These are phyloP conservation scores for Russula griseocarnosa DNA, from an alignment of 768 basidiomycete species.

Conservation along the genomic window DNA sequence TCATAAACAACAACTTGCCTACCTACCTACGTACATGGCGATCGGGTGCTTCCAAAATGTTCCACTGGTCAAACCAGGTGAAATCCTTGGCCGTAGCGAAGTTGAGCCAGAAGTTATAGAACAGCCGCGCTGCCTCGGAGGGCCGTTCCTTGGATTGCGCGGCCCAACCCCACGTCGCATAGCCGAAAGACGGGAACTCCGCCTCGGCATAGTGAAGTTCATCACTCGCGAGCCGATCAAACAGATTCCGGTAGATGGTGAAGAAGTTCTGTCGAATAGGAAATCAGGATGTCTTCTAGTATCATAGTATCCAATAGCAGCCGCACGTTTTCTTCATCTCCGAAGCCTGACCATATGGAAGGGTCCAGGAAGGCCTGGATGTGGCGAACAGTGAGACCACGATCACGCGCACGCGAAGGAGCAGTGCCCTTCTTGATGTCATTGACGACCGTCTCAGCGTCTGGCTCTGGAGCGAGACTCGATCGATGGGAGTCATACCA, in stretches of 20 bases:
- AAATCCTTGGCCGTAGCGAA: constrained; percentile 89
- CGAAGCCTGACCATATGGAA: constrained; percentile 59
- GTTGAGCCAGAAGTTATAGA: constrained; percentile 84
- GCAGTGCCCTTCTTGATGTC: constrained; percentile 71
- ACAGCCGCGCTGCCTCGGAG: constrained; percentile 56
- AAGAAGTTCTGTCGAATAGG: constrained; percentile 71
- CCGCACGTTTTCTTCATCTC: constrained; percentile 58
- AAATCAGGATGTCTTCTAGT: constrained; percentile 4
- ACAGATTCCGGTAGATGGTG: constrained; percentile 83
- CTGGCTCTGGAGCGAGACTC: constrained; percentile 73
- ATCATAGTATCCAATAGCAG: constrained; percentile 17
- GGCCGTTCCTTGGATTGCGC: constrained; percentile 43
- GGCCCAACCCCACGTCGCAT: constrained; percentile 70
- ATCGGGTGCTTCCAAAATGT: constrained; percentile 80
- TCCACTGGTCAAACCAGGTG: constrained; percentile 82
- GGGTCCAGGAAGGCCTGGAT: constrained; percentile 81
- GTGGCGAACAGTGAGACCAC: constrained; percentile 77
- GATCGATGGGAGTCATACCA: constrained; percentile 96
- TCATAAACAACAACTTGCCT: not conserved
- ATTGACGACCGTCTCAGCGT: constrained; percentile 80
- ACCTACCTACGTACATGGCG: constrained; percentile 70
- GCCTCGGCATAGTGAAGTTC: constrained; percentile 50
- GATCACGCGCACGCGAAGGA: constrained; percentile 53
- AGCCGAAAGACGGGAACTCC: constrained; percentile 81
- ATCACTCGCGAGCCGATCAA: constrained; percentile 76